These are phyloP conservation scores for Tetrastigma voinierianum DNA, from an alignment of 164 flowering plant species.

Conservation along the genomic window DNA sequence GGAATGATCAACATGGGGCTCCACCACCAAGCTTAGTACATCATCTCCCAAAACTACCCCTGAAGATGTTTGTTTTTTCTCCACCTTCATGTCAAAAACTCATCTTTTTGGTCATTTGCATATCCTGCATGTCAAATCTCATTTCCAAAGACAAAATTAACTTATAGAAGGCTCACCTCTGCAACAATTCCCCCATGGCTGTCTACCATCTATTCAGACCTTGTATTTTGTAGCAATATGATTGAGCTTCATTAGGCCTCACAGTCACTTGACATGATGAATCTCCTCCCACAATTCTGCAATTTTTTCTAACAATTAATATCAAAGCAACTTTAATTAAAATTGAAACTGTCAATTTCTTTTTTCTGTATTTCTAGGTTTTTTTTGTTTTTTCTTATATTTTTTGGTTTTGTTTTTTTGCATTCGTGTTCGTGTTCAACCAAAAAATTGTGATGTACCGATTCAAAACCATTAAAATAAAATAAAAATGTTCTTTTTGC, in stretches of 20 bases:
- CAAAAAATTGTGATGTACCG: no score
- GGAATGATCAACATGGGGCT: slow-evolving; percentile 45
- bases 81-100: slow-evolving; percentile 46
- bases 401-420: no score
- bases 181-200: slow-evolving; percentile 38
- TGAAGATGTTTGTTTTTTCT: slow-evolving; percentile 38
- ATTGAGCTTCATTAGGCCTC: slow-evolving; percentile 2
- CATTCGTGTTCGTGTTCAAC: no score
- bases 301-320: slow-evolving; percentile 25
- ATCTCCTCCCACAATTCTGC: slow-evolving; percentile 8
- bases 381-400: no score
- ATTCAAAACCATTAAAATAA: no score
- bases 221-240: slow-evolving; percentile 10
- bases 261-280: slow-evolving; percentile 16
- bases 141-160: no score
- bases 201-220: slow-evolving; percentile 19
- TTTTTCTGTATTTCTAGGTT: no score
- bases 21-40: slow-evolving; percentile 54
- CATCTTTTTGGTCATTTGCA: no score
- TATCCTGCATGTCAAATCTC: no score
- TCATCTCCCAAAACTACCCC: slow-evolving; percentile 60
- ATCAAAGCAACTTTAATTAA: no score
- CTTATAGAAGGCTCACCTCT: slow-evolving; percentile 43
- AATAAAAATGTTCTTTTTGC: no score
- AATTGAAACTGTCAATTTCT: no score